Percentiles rank a stretch among this genome's conserved stretches.
These are phyloP conservation scores for Flaveria brownii DNA, from an alignment of 129 eudicot species.

Conservation along the genomic window DNA sequence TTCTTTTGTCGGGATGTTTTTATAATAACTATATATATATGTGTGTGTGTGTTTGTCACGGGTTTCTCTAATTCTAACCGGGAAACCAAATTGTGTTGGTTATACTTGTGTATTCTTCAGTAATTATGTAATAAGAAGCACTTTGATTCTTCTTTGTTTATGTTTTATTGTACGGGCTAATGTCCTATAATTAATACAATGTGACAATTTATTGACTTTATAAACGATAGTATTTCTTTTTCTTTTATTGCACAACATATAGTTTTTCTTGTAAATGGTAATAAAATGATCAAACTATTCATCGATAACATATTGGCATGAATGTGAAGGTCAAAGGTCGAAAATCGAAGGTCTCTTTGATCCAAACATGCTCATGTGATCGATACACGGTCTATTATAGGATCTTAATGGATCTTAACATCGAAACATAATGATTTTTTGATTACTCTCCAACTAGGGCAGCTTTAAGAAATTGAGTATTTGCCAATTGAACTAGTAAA, in stretches of 20 bases:
- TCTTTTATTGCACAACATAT: not conserved
- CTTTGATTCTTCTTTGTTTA: constrained; percentile 17
- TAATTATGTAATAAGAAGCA: constrained; percentile 42
- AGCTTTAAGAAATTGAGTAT: no score
- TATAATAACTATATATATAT: constrained; percentile 24
- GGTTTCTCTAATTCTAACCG: constrained; percentile 25
- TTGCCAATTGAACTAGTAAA: no score
- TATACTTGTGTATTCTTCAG: constrained; percentile 37
- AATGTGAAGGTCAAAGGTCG: no score
- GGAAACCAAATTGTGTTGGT: constrained; percentile 27
- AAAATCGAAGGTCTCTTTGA: no score
- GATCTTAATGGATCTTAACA: no score
- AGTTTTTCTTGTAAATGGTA: no score
- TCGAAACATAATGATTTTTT: no score
- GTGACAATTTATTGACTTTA: constrained; percentile 6
- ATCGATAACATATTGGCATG: no score
- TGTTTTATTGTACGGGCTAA: constrained; percentile 25
- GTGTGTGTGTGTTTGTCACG: constrained; percentile 20
- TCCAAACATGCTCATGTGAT: not conserved
- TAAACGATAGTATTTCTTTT: not conserved
- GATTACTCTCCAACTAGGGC: no score
- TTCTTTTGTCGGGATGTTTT: constrained; percentile 23
- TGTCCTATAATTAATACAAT: not conserved
- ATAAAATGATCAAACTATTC: no score
- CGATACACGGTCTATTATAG: not conserved